phyloP scores from a whole-genome alignment of 2,329 filamentous ascomycete species.

The Fusarium goolgardi region DNA sequence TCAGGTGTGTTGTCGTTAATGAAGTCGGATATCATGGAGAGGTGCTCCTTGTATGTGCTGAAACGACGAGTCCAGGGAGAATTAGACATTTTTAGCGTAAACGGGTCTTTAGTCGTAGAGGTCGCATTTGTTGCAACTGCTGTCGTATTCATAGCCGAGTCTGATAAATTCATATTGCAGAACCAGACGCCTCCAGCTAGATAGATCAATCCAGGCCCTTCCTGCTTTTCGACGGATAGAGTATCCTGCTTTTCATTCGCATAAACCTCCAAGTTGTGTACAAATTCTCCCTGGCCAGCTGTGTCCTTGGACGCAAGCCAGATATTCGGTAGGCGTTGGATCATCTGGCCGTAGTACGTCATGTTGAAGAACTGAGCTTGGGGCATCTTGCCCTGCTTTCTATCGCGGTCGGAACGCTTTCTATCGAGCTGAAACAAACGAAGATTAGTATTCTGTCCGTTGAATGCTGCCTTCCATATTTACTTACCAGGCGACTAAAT shows the following conservation, averaged over 20 bases:
- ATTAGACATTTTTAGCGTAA: not conserved
- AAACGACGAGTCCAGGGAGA: not conserved
- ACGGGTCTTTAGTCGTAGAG: too few species aligned
- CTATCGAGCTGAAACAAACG: too few species aligned
- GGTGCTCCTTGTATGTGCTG: not conserved
- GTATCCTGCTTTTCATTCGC: not conserved
- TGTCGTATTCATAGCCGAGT: not conserved
- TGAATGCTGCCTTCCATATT: too few species aligned
- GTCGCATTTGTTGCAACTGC: not conserved
- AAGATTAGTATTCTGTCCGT: too few species aligned
- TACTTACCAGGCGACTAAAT: slow-evolving; percentile 42
- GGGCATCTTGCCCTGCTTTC: not conserved
- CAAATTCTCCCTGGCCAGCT: not conserved
- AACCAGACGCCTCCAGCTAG: not conserved
- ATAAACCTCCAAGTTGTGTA: not conserved
- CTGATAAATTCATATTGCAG: not conserved
- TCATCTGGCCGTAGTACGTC: slow-evolving; percentile 11
- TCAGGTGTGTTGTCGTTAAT: not conserved
- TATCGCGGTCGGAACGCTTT: too few species aligned
- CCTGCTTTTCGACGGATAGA: not conserved
- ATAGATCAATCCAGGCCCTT: not conserved
- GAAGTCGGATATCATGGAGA: not conserved
- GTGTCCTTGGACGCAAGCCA: not conserved
- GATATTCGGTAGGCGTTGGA: slow-evolving; percentile 1
- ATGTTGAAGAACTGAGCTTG: not conserved